Base-by-base conservation (phyloP, 352 stramenopile species). In the Saprolegnia diclina region DNA sequence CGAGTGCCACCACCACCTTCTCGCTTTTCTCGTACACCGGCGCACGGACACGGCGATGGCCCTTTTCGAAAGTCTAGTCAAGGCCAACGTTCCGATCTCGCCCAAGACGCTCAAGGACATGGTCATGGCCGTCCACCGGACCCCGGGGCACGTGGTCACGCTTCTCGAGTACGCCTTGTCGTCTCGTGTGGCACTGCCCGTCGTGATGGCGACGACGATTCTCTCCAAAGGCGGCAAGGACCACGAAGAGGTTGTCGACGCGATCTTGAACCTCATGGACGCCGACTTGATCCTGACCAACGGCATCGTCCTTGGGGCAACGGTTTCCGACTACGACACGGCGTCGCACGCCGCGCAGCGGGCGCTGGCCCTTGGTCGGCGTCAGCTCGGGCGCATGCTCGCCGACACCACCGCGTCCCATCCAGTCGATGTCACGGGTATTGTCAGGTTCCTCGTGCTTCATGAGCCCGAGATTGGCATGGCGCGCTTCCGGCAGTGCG, bases 241-340 rank as follows among this genome's bases (percentile, higher is more conserved):
- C 19, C 5, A 61, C 10, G 2, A 38, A 1, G 45, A 22, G 4
- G 42, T 69, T 26, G 46, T 55, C n/a, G 53, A 18, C 16, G 26
- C 19, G 14, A 21, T 61, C 38, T 10, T 59, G 26, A 52, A 61
- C 26, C 45, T 69, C 63, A n/a, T 69, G 29, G 19, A 57, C 9
- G 63, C 63, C 21, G 19, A 44, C 35, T 40, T 69, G 45, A 38
- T 69, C 6, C 42, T 11, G 24, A 22, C 40, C 5, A 69, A 24
- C 9, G 52, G 52, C 24, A 59, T 59, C 35, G 35, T 59, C 3
- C 52, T 59, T 9, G 35, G 52, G 1, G 52, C 52, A 3, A 59
- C 35, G 1, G 24, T 59, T 1, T 3, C 52, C 4, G 52, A 59
- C 1, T 4, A 59, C 52, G 52, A 59, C 35, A 35, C 35, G 24